These are phyloP conservation scores for Gastrolobium bilobum DNA, from an alignment of 306 rosid genomes.

Conservation along the genomic window DNA sequence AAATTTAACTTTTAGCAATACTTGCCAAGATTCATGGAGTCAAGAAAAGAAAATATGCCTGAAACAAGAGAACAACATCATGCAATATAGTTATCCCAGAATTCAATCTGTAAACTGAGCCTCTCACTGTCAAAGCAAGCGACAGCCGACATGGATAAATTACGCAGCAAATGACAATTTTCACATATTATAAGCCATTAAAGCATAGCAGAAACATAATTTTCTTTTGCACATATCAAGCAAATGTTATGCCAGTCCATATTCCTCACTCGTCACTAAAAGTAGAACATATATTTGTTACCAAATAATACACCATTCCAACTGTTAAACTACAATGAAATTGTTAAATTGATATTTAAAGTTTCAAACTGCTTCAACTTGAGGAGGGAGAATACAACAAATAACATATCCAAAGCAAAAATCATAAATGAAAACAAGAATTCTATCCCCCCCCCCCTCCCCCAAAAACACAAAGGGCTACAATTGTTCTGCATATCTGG, in stretches of 20 bases:
- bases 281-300: background rate
- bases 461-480: too few relatives aligned
- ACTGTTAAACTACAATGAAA: slow-evolving; percentile 27
- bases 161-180: background rate
- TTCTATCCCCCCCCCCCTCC: slow-evolving; percentile 22
- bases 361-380: slow-evolving; percentile 24
- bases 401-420: slow-evolving; percentile 32
- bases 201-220: slow-evolving; percentile 19
- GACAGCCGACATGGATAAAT: background rate
- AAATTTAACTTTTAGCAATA: slow-evolving; percentile 24
- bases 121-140: slow-evolving; percentile 15
- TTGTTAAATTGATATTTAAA: slow-evolving; percentile 37
- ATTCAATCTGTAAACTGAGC: background rate
- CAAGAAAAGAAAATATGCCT: slow-evolving; percentile 27
- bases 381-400: slow-evolving; percentile 24
- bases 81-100: slow-evolving; percentile 6
- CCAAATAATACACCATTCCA: slow-evolving; percentile 31
- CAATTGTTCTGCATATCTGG: background rate
- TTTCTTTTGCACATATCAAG: slow-evolving; percentile 8
- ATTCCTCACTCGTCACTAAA: slow-evolving; percentile 9
- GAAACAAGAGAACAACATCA: slow-evolving; percentile 37
- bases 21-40: slow-evolving; percentile 28
- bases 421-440: slow-evolving; percentile 9
- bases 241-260: slow-evolving; percentile 25
- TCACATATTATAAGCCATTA: background rate